Evolutionary conservation across 257 asterid genomes (phyloP).

Genomic region (Scutellaria baicalensis): DNA sequence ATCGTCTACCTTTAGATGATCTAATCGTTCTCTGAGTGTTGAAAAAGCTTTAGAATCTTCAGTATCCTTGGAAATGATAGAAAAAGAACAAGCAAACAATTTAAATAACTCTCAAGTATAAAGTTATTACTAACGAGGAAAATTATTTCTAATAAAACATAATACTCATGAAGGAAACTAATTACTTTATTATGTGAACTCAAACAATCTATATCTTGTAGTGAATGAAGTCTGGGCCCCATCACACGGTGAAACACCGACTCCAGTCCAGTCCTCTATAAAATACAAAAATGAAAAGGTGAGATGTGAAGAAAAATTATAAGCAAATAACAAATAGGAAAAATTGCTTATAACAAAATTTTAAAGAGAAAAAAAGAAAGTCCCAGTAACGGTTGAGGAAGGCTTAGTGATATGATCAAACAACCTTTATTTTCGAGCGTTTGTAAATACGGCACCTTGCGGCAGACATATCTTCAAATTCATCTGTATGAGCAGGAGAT

Average conservation of each 20-base stretch:
- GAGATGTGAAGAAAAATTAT: not conserved
- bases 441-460: slow-evolving; percentile 77
- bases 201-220: slow-evolving; percentile 50
- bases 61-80: slow-evolving; percentile 36
- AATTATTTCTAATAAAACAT: not conserved
- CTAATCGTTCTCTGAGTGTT: slow-evolving; percentile 68
- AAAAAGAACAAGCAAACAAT: slow-evolving; percentile 11
- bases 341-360: not conserved
- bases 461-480: slow-evolving; percentile 57
- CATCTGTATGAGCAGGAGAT: slow-evolving; percentile 37
- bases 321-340: not conserved
- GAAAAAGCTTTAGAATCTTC: slow-evolving; percentile 42
- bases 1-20: slow-evolving; percentile 53
- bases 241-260: slow-evolving; percentile 67
- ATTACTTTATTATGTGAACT: slow-evolving; percentile 45
- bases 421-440: slow-evolving; percentile 49
- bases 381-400: not conserved
- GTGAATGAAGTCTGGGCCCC: slow-evolving; percentile 72
- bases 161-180: slow-evolving; percentile 7
- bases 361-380: not conserved
- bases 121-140: not conserved
- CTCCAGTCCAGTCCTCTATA: slow-evolving; percentile 40
- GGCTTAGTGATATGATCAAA: slow-evolving; percentile 7
- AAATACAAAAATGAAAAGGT: slow-evolving; percentile 14
- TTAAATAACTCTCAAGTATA: slow-evolving; percentile 1